Evolutionary conservation across 2,329 filamentous ascomycete genomes (phyloP).

Genomic region (Colletotrichum noveboracense): DNA sequence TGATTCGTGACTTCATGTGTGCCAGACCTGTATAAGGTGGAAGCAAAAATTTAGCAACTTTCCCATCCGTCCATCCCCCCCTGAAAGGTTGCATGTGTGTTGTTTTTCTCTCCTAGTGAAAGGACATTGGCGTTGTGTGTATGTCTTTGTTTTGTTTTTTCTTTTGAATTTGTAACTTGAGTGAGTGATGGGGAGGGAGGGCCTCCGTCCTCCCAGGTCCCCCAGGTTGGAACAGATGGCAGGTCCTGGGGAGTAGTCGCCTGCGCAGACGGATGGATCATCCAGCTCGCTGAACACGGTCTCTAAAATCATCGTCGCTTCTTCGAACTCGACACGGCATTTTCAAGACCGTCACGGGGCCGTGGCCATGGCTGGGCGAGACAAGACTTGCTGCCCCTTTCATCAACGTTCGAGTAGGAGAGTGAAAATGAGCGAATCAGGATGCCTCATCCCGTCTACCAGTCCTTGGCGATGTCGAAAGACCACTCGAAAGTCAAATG

Average conservation of each 20-base stretch:
- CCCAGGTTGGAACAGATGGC: background rate
- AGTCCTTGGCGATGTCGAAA: conserved; percentile 97
- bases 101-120: background rate
- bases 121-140: background rate
- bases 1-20: conserved; percentile 12
- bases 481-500: conserved; percentile 95
- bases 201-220: background rate
- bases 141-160: background rate
- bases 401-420: background rate
- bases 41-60: background rate
- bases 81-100: background rate
- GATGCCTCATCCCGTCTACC: conserved; percentile 56
- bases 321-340: background rate
- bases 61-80: background rate
- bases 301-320: background rate
- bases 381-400: background rate
- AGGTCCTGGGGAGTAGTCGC: background rate
- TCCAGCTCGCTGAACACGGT: background rate
- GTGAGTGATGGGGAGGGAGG: background rate
- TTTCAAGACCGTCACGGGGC: background rate
- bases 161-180: background rate
- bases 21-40: background rate
- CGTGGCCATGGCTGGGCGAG: background rate
- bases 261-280: background rate
- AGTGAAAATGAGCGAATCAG: background rate